Evolutionary conservation across 306 rosid genomes (phyloP), one percentile per base, ranked within the genome.

Genomic region (Spatholobus suberectus): DNA sequence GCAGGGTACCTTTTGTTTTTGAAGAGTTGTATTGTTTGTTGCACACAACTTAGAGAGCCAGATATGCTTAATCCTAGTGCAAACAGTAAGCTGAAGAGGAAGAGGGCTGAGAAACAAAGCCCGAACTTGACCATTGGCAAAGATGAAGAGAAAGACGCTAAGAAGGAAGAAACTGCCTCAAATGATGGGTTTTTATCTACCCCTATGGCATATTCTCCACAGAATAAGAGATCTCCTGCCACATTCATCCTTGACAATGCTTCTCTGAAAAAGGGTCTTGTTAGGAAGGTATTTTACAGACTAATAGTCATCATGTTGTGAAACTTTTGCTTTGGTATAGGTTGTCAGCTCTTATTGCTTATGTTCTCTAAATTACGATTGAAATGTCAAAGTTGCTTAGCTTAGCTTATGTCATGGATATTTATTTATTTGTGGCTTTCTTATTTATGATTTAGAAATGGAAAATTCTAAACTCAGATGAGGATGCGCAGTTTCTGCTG

Each of bases 381-480:
- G 51, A 38, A 18, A 55, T 41, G 21, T 21, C 29, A 55, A 55
- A 55, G 38, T 43, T 70, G 23, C 38, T 40, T 38, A 2, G 2
- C 21, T 38, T 47, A 26, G 27, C 8, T 8, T 17, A 3, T 71
- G 12, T 41, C 29, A 13, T 70, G 13, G 21, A 15, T 26, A 37
- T 61, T 59, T 75, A 35, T 20, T 52, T 20, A 54, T 34, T 81
- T 63, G 37, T 35, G 41, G 17, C 35, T 32, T 43, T 80, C n/a
- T 11, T 57, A 6, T 70, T 29, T 57, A 9, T 57, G 46, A 18
- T 81, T 75, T 11, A 67, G 85, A 58, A 68, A 18, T 75, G 72
- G 72, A 82, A 81, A 82, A 82, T 84, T 82, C 71, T 81, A 13
- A 69, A 69, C 41, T 87, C 76, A n/a, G 21, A 61, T 2, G 75